Evolutionary conservation across 495 filamentous ascomycete species (phyloP), one percentile per base, ranked within the genome.

Genomic region (Aspergillus saccharolyticus): DNA sequence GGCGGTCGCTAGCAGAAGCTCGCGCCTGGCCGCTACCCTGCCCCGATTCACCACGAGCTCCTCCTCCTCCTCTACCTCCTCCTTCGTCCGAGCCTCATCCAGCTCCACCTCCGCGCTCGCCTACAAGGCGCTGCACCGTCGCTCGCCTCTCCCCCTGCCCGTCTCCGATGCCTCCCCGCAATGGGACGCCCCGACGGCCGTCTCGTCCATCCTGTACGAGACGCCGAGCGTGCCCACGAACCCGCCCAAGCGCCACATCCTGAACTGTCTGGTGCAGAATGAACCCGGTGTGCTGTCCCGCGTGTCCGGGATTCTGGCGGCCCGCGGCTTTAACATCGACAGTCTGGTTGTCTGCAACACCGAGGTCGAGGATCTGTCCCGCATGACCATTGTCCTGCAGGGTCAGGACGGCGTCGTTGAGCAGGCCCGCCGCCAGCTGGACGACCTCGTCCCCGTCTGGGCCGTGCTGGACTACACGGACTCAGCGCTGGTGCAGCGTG

Each of bases 231-330:
- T 90, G 14, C 91, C 91, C 2, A 76, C 81, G 59, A 83, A 86
- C 39, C 92, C 94, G 3, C 90, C 90, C 30, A 97, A 96, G 76
- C 86, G 90, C 15, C 94, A 97, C 71, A 79, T 98, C 68, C 84
- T 98, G 71, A 97, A 98, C 77, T 98, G 94, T 74, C 85, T 98
- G 53, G 94, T 98, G 60, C 94, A 98, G 73, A 98, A 98, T 75
- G 94, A 98, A 74, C 94, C 94, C 45, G 94, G 94, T 72, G 94
- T 98, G 53, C 82, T 98, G 18, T 96, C 91, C 47, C 91, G 94
- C 56, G 89, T 98, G 12, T 97, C 94, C 10, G 94, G 94, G 53
- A 97, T 98, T 68, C 82, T 98, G 28, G 94, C 94, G 16, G 94
- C 94, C 24, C 83, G 94, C 43, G 94, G 94, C 56, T 98, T 98